Conservation (phyloP, 192 early-diverging fungal species). For the Kappamyces sp. region DNA sequence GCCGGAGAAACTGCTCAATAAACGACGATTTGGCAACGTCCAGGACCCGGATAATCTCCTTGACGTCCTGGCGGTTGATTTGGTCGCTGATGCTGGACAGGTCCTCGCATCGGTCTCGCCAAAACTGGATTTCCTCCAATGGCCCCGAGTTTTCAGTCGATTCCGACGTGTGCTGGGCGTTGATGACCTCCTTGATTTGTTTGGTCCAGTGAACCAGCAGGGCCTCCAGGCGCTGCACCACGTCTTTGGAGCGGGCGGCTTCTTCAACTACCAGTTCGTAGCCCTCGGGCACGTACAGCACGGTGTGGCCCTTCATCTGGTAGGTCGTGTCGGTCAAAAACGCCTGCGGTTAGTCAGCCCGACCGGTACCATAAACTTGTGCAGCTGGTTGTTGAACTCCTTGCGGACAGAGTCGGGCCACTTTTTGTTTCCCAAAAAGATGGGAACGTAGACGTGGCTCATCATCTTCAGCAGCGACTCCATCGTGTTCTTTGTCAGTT, state of each 20-base stretch:
- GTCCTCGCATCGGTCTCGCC: conserved; percentile 55
- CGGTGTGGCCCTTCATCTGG: conserved; percentile 56
- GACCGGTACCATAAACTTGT: conserved; percentile 49
- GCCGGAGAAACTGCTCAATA: conserved; percentile 53
- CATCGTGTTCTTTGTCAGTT: conserved; percentile 38
- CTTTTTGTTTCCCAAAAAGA: conserved; percentile 51
- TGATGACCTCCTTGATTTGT: conserved; percentile 64
- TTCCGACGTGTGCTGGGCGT: conserved; percentile 54
- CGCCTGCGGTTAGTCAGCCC: conserved; percentile 17
- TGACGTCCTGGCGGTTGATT: conserved; percentile 49
- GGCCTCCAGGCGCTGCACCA: conserved; percentile 53
- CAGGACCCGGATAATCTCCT: conserved; percentile 44
- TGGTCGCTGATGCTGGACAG: conserved; percentile 58
- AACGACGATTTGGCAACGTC: conserved; percentile 55
- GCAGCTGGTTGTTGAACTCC: conserved; percentile 53
- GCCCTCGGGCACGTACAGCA: conserved; percentile 54
- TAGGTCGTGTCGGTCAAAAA: conserved; percentile 53
- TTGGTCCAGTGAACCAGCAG: conserved; percentile 59
- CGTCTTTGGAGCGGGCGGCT: conserved; percentile 46
- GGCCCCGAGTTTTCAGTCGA: conserved; percentile 56
- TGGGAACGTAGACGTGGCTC: conserved; percentile 55
- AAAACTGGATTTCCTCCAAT: conserved; percentile 61
- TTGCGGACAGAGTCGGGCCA: conserved; percentile 59
- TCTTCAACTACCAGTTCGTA: background rate
- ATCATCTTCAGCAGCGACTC: conserved; percentile 49